phyloP scores from a whole-genome alignment of 352 stramenopile species.

The Achlya hypogyna region DNA sequence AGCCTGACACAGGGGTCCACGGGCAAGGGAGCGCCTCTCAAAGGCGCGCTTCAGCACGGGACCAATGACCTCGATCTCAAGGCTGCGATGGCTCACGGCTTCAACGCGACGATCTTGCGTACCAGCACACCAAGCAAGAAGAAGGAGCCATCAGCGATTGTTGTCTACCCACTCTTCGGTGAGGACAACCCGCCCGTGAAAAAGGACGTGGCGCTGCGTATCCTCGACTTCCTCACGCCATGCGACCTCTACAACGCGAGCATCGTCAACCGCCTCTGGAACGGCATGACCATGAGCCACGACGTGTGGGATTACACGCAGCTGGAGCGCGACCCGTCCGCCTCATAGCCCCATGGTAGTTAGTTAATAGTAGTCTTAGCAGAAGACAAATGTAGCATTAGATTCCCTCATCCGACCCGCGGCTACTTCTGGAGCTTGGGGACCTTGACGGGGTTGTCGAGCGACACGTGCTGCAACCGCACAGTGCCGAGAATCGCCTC shows the following conservation, averaged over 20 bases:
- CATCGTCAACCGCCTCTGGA: slow-evolving; percentile 79
- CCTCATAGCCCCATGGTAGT: not conserved
- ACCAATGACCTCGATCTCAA: too few relatives aligned
- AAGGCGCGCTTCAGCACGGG: too few relatives aligned
- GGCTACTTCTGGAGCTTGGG: slow-evolving; percentile 21
- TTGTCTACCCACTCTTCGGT: slow-evolving; percentile 73
- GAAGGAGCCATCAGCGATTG: not conserved
- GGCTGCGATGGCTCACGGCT: not conserved
- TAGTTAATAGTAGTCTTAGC: not conserved
- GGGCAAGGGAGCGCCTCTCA: too few relatives aligned
- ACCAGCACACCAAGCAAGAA: not conserved
- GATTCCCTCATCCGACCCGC: not conserved
- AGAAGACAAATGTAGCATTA: not conserved
- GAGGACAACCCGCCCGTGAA: slow-evolving; percentile 45
- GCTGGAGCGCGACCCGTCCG: slow-evolving; percentile 25
- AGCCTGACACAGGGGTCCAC: too few relatives aligned
- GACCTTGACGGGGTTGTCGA: slow-evolving; percentile 64
- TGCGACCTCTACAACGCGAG: slow-evolving; percentile 75
- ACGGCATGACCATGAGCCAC: slow-evolving; percentile 57
- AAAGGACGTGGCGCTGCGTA: slow-evolving; percentile 40
- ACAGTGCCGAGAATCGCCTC: slow-evolving; percentile 73
- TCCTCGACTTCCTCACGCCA: slow-evolving; percentile 68
- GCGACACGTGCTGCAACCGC: slow-evolving; percentile 72
- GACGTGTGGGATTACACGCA: slow-evolving; percentile 74
- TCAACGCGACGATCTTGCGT: not conserved